A percentile compares a stretch with the other conserved stretches of the same genome.
phyloP scores from a whole-genome alignment of 2,329 filamentous ascomycete species.

The Epichloe coenophiala region DNA sequence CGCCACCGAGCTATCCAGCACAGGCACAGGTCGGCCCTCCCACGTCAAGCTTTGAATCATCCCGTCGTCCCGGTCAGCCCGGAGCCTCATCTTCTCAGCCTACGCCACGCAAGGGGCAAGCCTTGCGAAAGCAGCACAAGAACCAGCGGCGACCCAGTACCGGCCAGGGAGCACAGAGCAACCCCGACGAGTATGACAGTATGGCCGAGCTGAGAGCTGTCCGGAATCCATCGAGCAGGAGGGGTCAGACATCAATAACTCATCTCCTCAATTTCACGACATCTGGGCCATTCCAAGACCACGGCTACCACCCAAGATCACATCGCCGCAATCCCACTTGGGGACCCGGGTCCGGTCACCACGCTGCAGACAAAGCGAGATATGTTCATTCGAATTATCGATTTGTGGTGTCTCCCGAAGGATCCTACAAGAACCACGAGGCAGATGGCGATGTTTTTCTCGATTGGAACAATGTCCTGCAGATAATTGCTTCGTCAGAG shows the following conservation, averaged over 20 bases:
- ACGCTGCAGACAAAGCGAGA: conserved; percentile 80
- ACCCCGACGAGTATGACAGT: conserved; percentile 65
- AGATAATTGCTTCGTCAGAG: conserved; percentile 79
- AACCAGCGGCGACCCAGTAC: conserved; percentile 57
- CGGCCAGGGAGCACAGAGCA: conserved; percentile 20
- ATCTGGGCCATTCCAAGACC: conserved; percentile 54
- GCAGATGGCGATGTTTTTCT: conserved; percentile 78
- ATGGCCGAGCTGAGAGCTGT: conserved; percentile 63
- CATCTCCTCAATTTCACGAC: conserved; percentile 87
- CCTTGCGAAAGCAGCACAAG: conserved; percentile 69
- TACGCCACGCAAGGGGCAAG: conserved; percentile 62
- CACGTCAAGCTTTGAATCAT: conserved; percentile 34
- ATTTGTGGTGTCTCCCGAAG: conserved; percentile 79
- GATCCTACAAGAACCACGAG: conserved; percentile 67
- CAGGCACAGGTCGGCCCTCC: conserved; percentile 27
- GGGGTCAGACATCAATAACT: conserved; percentile 93
- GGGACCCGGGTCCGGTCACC: conserved; percentile 79
- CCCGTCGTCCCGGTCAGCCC: conserved; percentile 32
- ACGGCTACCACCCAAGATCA: conserved; percentile 37
- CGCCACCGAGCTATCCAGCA: conserved; percentile 27
- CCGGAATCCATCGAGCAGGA: conserved; percentile 50
- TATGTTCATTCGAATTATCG: conserved; percentile 93
- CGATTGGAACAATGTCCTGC: conserved; percentile 81
- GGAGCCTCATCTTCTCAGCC: conserved; percentile 17
- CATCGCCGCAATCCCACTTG: conserved; percentile 63